A percentile compares a stretch with the other conserved stretches of the same genome.
These are phyloP conservation scores for Crithidia sp. DNA, from an alignment of 208 protist species.

Conservation along the genomic window DNA sequence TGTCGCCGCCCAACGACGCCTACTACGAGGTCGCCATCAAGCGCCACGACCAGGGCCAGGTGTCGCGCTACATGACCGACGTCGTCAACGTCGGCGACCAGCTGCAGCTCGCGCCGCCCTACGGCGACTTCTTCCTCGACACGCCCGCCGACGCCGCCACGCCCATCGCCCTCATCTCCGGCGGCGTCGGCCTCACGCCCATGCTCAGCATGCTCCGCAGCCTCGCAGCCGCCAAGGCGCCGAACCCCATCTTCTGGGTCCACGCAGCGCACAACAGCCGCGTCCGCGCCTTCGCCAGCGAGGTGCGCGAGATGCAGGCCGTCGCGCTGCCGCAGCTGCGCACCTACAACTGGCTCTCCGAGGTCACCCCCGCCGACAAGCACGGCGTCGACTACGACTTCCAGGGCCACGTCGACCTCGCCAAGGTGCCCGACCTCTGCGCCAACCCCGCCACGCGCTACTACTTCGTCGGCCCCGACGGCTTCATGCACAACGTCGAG, in stretches of 20 bases:
- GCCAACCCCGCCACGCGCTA: constrained; percentile 21
- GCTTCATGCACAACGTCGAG: constrained; percentile 35
- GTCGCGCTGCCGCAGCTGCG: constrained; percentile 32
- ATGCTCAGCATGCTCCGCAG: constrained; percentile 43
- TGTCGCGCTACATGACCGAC: constrained; percentile 48
- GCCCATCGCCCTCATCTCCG: constrained; percentile 39
- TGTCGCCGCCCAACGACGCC: constrained; percentile 31
- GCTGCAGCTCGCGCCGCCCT: constrained; percentile 44
- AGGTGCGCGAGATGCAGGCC: constrained; percentile 26
- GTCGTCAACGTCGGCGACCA: constrained; percentile 38
- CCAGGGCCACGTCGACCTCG: constrained; percentile 40
- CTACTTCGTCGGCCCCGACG: constrained; percentile 43
- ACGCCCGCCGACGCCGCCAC: constrained; percentile 13
- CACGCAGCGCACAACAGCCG: constrained; percentile 35
- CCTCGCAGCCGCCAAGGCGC: constrained; percentile 28
- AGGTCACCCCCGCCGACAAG: constrained; percentile 27
- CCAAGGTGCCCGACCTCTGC: constrained; percentile 24
- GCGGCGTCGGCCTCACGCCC: constrained; percentile 41
- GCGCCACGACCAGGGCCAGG: constrained; percentile 44
- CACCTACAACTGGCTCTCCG: constrained; percentile 35
- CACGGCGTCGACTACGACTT: constrained; percentile 36
- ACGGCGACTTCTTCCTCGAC: constrained; percentile 48
- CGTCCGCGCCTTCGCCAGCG: constrained; percentile 30
- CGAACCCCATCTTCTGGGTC: constrained; percentile 41
- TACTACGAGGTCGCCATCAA: constrained; percentile 47